phyloP scores from a whole-genome alignment of 495 filamentous ascomycete genomes.

The Trichoderma erinaceum region DNA sequence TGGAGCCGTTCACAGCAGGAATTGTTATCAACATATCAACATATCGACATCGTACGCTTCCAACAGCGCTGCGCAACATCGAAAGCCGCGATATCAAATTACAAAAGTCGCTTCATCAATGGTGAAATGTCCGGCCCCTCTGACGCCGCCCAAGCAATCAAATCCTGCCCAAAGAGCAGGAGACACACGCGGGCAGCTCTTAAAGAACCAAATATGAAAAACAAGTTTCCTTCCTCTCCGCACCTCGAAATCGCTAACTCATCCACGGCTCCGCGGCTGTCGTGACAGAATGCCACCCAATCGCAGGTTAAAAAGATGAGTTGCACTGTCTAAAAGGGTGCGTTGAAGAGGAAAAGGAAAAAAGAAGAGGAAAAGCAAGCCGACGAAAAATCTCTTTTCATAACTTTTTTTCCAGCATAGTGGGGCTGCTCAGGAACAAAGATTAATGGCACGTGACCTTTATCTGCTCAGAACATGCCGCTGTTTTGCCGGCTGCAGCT shows the following conservation, averaged over 20 bases:
- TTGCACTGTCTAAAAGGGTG: constrained; percentile 85
- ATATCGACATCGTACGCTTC: not conserved
- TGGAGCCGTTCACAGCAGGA: too few species aligned
- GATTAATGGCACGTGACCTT: not conserved
- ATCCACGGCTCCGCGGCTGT: constrained; percentile 57
- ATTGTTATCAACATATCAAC: not conserved
- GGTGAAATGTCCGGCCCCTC: constrained; percentile 65
- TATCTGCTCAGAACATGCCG: not conserved
- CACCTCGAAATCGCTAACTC: constrained; percentile 72
- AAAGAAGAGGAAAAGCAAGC: constrained; percentile 12
- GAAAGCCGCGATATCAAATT: not conserved
- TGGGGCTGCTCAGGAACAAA: constrained; percentile 10
- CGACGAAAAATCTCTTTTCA: constrained; percentile 12
- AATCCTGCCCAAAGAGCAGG: constrained; percentile 18
- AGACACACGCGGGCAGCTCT: constrained; percentile 78
- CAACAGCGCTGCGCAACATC: not conserved
- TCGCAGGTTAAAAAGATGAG: constrained; percentile 56
- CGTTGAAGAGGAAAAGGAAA: constrained; percentile 51
- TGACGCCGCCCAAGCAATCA: constrained; percentile 84
- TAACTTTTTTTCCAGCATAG: not conserved
- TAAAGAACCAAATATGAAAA: constrained; percentile 61
- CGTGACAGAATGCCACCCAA: constrained; percentile 62
- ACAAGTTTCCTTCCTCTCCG: constrained; percentile 60
- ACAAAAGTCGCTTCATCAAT: not conserved
- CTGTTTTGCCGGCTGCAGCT: not conserved